Evolutionary conservation across 495 filamentous ascomycete species (phyloP).

Genomic region (Monascus purpureus): DNA sequence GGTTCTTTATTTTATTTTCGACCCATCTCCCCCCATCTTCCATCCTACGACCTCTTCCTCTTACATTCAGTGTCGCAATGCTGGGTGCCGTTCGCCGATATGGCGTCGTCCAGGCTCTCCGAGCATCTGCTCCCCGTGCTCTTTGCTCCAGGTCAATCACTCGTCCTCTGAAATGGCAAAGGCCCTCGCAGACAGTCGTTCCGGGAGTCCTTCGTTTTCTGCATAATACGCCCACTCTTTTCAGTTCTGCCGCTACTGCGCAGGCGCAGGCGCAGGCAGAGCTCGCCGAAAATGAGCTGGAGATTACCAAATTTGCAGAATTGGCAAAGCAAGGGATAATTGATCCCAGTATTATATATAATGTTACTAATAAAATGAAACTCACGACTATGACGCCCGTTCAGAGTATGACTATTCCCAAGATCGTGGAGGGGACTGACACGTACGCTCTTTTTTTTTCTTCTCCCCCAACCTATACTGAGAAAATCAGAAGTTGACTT

Average conservation of each 20-base stretch:
- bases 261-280: slow-evolving; percentile 7
- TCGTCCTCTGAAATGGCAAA: slow-evolving; percentile 18
- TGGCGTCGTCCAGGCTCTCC: slow-evolving; percentile 23
- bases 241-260: slow-evolving; percentile 11
- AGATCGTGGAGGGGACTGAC: slow-evolving; percentile 64
- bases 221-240: slow-evolving; percentile 16
- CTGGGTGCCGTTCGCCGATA: slow-evolving; percentile 29
- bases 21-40: too few species aligned
- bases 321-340: slow-evolving; percentile 48
- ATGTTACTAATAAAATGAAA: slow-evolving; percentile 59
- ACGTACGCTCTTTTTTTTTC: slow-evolving; percentile 39
- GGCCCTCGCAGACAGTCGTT: slow-evolving; percentile 7
- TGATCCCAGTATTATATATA: slow-evolving; percentile 45
- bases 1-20: too few species aligned
- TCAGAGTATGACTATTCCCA: slow-evolving; percentile 68
- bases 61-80: slow-evolving; percentile 11
- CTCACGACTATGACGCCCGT: slow-evolving; percentile 85
- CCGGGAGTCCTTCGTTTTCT: slow-evolving; percentile 14
- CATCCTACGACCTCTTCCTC: too few species aligned
- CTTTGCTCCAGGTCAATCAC: slow-evolving; percentile 14
- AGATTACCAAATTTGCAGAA: slow-evolving; percentile 6
- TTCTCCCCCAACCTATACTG: neutral
- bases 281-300: slow-evolving; percentile 7
- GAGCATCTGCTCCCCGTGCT: slow-evolving; percentile 18
- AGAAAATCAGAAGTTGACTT: slow-evolving; percentile 5